A percentile compares a stretch with the other conserved stretches of the same genome.
Evolutionary conservation across 805 yeast species (phyloP).

Genomic region (Saccharomycopsis fodiens): DNA sequence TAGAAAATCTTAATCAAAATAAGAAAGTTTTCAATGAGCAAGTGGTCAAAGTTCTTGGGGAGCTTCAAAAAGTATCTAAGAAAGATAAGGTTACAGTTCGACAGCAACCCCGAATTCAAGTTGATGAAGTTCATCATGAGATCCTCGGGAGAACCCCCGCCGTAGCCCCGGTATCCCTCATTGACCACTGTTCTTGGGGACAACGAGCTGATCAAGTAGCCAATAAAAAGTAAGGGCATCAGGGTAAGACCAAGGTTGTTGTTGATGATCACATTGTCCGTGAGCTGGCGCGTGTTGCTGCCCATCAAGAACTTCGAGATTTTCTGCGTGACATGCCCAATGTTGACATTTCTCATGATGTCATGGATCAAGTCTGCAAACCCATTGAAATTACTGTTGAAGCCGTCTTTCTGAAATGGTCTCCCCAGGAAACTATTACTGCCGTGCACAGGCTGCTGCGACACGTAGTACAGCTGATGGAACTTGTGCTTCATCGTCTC

Average conservation of each 20-base stretch:
- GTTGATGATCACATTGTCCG: constrained; percentile 30
- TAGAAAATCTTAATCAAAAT: constrained; percentile 37
- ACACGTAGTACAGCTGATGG: constrained; percentile 15
- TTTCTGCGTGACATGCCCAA: constrained; percentile 10
- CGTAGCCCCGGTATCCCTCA: constrained; percentile 25
- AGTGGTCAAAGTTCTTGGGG: constrained; percentile 30
- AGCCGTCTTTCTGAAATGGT: constrained; percentile 1
- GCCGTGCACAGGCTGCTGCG: constrained; percentile 20
- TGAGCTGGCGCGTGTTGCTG: constrained; percentile 20
- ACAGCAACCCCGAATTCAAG: constrained; percentile 18
- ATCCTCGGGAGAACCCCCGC: constrained; percentile 18
- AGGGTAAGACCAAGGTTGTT: constrained; percentile 46
- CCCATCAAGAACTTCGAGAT: constrained; percentile 24
- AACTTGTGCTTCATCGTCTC: constrained; percentile 14
- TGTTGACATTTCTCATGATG: constrained; percentile 17
- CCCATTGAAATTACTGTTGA: constrained; percentile 14
- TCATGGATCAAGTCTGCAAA: constrained; percentile 20
- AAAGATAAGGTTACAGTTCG: constrained; percentile 20
- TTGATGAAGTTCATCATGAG: constrained; percentile 17
- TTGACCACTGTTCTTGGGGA: constrained; percentile 25
- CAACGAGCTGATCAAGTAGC: constrained; percentile 20
- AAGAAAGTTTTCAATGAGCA: constrained; percentile 41
- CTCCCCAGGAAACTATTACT: constrained; percentile 16
- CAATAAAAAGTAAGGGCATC: constrained; percentile 39
- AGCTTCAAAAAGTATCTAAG: constrained; percentile 26